These are phyloP conservation scores for Trichoderma sp. DNA, from an alignment of 2,329 filamentous ascomycete genomes.

Conservation along the genomic window DNA sequence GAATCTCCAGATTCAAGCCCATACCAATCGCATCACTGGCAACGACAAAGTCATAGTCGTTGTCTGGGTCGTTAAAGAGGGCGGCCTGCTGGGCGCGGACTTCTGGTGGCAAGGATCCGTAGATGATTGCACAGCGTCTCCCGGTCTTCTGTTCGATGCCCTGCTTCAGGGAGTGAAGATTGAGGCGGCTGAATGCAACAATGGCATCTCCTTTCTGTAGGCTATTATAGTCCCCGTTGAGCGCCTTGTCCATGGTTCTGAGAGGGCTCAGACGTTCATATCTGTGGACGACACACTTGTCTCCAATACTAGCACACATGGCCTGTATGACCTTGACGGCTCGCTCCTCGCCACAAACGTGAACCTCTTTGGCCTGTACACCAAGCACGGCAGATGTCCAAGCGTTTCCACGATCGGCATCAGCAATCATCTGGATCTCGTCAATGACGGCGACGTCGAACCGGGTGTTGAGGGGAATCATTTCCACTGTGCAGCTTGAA, in stretches of 20 bases:
- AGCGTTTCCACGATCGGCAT: slow-evolving; percentile 77
- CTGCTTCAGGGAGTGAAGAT: slow-evolving; percentile 75
- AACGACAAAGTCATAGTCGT: slow-evolving; percentile 91
- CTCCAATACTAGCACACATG: slow-evolving; percentile 75
- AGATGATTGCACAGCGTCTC: slow-evolving; percentile 84
- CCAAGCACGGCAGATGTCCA: slow-evolving; percentile 93
- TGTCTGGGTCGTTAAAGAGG: slow-evolving; percentile 91
- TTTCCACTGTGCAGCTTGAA: slow-evolving; percentile 90
- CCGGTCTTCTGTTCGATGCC: slow-evolving; percentile 75
- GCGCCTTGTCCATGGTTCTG: slow-evolving; percentile 59
- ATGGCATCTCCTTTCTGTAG: slow-evolving; percentile 88
- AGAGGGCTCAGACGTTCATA: slow-evolving; percentile 84
- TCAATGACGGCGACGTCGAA: slow-evolving; percentile 94
- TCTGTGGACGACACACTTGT: slow-evolving; percentile 74
- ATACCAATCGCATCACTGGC: slow-evolving; percentile 97
- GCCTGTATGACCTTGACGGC: slow-evolving; percentile 75
- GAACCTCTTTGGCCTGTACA: slow-evolving; percentile 81
- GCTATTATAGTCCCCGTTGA: slow-evolving; percentile 61
- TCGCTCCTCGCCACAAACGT: slow-evolving; percentile 88
- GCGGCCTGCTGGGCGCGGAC: slow-evolving; percentile 87
- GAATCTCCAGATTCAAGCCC: slow-evolving; percentile 91
- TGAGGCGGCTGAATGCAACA: slow-evolving; percentile 79
- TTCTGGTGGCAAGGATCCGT: slow-evolving; percentile 87
- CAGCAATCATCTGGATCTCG: slow-evolving; percentile 96
- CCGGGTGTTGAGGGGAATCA: slow-evolving; percentile 55